Evolutionary conservation across 2,329 filamentous ascomycete genomes (phyloP), one percentile per base, ranked within the genome.

Genomic region (Dendrostoma leiphaemia): DNA sequence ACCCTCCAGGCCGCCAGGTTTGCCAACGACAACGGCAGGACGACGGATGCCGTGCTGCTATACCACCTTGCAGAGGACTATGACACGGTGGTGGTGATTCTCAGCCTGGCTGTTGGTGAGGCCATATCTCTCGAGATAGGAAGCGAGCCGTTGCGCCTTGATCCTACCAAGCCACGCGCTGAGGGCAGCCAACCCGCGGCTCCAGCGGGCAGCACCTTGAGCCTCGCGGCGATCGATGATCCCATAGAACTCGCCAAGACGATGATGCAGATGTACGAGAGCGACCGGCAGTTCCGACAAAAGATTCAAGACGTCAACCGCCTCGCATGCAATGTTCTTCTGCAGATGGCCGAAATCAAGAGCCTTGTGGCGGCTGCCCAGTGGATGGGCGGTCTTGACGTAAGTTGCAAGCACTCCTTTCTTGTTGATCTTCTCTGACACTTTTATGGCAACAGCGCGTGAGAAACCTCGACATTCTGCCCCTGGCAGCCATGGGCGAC

Each of bases 11-110:
- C 94, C 8, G 94, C 94, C 37, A 87, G 88, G 60, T 90, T 92
- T 65, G 94, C 94, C 4, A 93, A 99, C 63, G 93, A 97, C 69
- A 95, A 93, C 64, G 93, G 94, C 35, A 84, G 95, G 47, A 91
- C 88, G 2, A 95, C 93, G 1, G 94, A 99, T 71, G 92, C 95
- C 2, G 93, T 97, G 13, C 80, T 99, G 48, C 79, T 99, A 48
- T 97, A 96, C 70, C 93, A 99, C 69, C 79, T 99, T 40, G 93
- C 94, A 0, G 90, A 91, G 65, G 92, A 99, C 69, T 97, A 96
- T 68, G 91, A 99, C 69, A 91, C 86, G 51, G 95, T 97, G n/a
- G 85, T 97, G 40, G 78, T 83, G 24, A 93, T 97, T 61, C 84
- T 97, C 65, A 96, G 92, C 71, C 88, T 91, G 35, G 88, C 92